Evolutionary conservation across 805 yeast genomes (phyloP), one percentile per base, ranked within the genome.

Genomic region (Kuraishia molischiana): DNA sequence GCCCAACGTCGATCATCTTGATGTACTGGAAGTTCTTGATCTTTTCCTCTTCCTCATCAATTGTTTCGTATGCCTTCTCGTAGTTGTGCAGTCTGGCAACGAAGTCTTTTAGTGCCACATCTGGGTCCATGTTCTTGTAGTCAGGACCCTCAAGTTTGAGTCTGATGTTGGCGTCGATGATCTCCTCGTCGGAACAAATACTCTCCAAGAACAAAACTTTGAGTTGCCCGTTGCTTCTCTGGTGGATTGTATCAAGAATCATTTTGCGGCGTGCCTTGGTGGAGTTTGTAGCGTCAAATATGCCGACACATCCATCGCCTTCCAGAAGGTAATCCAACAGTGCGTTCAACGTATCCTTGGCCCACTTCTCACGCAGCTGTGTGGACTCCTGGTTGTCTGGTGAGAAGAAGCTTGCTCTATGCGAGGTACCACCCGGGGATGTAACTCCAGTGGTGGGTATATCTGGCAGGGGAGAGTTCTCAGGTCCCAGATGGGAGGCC

Each of bases 1-100:
- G 78, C 5, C 98, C 97, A 9, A 89, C 97, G 56, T 90, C 90
- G 40, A 90, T 86, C 95, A 90, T 87, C 58, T 90, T 87, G 46
- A 89, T 85, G 51, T 87, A 92, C 54, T 85, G 96, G 49, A 77
- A 78, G 11, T 74, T 74, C 14, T 67, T 71, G 29, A 81, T 63
- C 33, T 68, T 64, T 39, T 72, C 74, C 51, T 81, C 90, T 48
- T 82, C 90, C 15, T 67, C 72, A 33, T 83, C 95, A 28, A 90
- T 80, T 1, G 96, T 82, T 57, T 92, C 89, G 58, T 90, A 90
- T 1, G 90, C 96, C 54, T 70, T 74, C 54, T 87, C 90, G 56
- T 90, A 90, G 53, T 90, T 90, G 28, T 67, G 61, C 43, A 90
- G 68, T 41, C 98, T 71, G 36, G 80, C 81, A 38, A 79, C 75